These are phyloP conservation scores for Ophidiomyces ophidiicola DNA, from an alignment of 2,329 filamentous ascomycete species.

Conservation along the genomic window DNA sequence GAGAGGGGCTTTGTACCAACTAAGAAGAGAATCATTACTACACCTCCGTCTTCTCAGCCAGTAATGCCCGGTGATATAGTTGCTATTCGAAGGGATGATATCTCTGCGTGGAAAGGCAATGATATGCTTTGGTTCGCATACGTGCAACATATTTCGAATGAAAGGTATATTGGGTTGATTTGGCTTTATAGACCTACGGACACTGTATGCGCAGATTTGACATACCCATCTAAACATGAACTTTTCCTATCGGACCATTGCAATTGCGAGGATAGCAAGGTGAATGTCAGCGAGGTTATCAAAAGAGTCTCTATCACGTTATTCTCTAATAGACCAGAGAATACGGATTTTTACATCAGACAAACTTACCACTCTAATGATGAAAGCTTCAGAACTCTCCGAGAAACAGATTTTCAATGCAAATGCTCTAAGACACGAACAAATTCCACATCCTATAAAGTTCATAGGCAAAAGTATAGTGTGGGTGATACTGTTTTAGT, in stretches of 20 bases:
- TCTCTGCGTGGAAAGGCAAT: constrained; percentile 46
- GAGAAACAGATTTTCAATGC: constrained; percentile 45
- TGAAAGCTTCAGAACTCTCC: constrained; percentile 50
- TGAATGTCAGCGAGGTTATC: constrained; percentile 46
- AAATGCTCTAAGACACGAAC: constrained; percentile 24
- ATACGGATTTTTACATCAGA: constrained; percentile 52
- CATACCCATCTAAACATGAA: constrained; percentile 60
- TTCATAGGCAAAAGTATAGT: constrained; percentile 24
- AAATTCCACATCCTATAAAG: background rate
- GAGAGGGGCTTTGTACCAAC: constrained; percentile 1
- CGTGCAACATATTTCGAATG: constrained; percentile 44
- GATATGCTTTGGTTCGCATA: constrained; percentile 55
- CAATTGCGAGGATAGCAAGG: constrained; percentile 47
- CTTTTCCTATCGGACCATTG: constrained; percentile 67
- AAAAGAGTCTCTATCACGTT: constrained; percentile 48
- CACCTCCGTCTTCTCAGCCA: constrained; percentile 24
- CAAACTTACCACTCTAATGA: constrained; percentile 54
- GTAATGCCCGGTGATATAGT: constrained; percentile 39
- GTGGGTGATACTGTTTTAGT: constrained; percentile 52
- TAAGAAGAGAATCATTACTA: background rate
- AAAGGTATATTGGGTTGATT: constrained; percentile 47
- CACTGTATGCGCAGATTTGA: constrained; percentile 55
- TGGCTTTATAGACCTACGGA: constrained; percentile 65
- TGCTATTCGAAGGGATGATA: constrained; percentile 35
- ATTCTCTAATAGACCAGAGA: constrained; percentile 37